These are phyloP conservation scores for Colletotrichum noveboracense DNA, from an alignment of 2,329 filamentous ascomycete genomes.

Conservation along the genomic window DNA sequence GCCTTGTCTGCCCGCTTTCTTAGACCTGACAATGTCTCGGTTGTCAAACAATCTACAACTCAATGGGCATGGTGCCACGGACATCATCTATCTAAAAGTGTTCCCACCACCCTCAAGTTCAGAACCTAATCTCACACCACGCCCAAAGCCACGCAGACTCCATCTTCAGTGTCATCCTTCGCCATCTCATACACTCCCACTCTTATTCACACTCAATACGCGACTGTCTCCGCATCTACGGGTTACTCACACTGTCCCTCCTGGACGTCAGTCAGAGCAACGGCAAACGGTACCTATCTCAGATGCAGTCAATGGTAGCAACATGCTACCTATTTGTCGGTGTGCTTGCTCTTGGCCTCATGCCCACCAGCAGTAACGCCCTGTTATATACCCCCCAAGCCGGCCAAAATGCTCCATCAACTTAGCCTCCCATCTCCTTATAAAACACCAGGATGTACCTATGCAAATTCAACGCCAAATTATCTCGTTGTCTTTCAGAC, in stretches of 20 bases:
- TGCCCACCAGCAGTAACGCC: no score
- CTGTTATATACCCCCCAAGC: no score
- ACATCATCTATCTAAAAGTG: background rate
- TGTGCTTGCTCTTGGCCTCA: no score
- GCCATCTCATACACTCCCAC: background rate
- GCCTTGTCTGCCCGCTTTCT: rapidly evolving
- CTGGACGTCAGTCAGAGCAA: background rate
- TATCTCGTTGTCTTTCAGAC: no score
- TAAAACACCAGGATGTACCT: no score
- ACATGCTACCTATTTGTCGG: no score
- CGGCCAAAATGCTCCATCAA: no score
- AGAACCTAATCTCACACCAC: background rate
- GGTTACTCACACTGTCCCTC: background rate
- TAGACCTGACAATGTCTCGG: background rate
- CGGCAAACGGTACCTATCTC: no score
- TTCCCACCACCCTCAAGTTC: background rate
- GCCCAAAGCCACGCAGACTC: background rate
- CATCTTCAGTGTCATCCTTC: background rate
- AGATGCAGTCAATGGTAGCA: no score
- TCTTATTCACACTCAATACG: background rate
- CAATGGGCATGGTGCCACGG: background rate
- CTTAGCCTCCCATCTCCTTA: no score
- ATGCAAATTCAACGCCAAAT: no score
- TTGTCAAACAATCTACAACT: background rate
- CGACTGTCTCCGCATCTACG: background rate